A percentile compares a stretch with the other conserved stretches of the same genome.
These are phyloP conservation scores for Vitis rotundifolia DNA, from an alignment of 164 flowering plant species.

Conservation along the genomic window DNA sequence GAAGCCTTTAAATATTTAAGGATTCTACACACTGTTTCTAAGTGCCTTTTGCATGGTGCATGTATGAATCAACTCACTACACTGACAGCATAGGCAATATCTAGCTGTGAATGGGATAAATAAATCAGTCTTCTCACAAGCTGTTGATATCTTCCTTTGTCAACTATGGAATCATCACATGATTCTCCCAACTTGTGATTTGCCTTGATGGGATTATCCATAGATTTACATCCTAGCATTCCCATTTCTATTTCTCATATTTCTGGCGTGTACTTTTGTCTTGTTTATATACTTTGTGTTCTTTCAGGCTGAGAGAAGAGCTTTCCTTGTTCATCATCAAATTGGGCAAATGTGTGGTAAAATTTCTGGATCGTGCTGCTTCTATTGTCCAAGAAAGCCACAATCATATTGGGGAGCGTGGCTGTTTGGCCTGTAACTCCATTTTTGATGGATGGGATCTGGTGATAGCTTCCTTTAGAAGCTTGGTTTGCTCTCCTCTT, in stretches of 20 bases:
- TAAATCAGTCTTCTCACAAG: too few species aligned
- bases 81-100: too few species aligned
- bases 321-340: constrained; percentile 41
- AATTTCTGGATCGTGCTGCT: constrained; percentile 51
- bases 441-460: constrained; percentile 30
- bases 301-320: constrained; percentile 57
- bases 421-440: constrained; percentile 34
- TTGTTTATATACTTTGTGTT: constrained; percentile 4
- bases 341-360: constrained; percentile 36
- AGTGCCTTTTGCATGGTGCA: too few species aligned
- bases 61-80: too few species aligned
- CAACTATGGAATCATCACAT: not conserved
- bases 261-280: not conserved
- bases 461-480: constrained; percentile 43
- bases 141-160: not conserved
- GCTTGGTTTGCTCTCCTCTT: constrained; percentile 54
- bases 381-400: constrained; percentile 36
- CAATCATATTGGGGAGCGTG: constrained; percentile 34
- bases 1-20: too few species aligned
- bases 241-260: too few species aligned
- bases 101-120: too few species aligned
- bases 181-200: too few species aligned
- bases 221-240: too few species aligned
- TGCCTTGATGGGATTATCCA: too few species aligned
- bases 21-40: too few species aligned